A percentile compares a stretch with the other conserved stretches of the same genome.
These are phyloP conservation scores for Xylaria sp. DNA, from an alignment of 495 filamentous ascomycete genomes.

Conservation along the genomic window DNA sequence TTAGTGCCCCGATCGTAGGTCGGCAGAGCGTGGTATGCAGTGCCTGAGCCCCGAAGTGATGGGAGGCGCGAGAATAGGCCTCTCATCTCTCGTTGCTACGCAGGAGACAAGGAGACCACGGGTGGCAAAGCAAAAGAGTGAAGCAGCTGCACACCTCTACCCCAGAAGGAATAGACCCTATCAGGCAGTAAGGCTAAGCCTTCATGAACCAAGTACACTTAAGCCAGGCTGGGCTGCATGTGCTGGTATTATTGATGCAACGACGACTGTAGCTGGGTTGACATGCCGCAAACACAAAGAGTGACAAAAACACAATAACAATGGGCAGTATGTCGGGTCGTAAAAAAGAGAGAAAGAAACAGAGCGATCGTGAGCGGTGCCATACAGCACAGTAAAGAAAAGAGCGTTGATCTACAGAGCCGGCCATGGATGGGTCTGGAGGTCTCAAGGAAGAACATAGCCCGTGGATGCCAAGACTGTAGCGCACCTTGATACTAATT, in stretches of 20 bases:
- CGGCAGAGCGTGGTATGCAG: slow-evolving; percentile 34
- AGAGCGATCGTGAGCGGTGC: slow-evolving; percentile 3
- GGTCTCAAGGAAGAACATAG: neutral
- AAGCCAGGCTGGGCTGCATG: neutral
- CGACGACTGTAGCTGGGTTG: neutral
- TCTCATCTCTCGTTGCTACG: slow-evolving; percentile 31
- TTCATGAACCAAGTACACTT: neutral
- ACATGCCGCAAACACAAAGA: neutral
- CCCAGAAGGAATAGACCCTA: neutral
- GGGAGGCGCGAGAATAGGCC: slow-evolving; percentile 32
- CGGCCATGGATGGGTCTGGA: neutral
- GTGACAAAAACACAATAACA: neutral
- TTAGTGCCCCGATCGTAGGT: slow-evolving; percentile 35
- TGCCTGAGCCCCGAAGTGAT: slow-evolving; percentile 28
- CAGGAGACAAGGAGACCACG: neutral
- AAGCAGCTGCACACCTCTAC: slow-evolving; percentile 6
- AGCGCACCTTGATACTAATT: neutral
- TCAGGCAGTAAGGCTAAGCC: neutral
- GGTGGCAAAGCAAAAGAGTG: neutral
- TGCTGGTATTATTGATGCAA: neutral
- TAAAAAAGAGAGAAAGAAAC: neutral
- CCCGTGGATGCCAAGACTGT: neutral
- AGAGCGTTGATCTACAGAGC: too few species aligned
- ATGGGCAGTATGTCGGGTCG: neutral
- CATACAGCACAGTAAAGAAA: neutral